phyloP scores from a whole-genome alignment of 2,329 filamentous ascomycete species.

The Stagonosporopsis chrysanthemi region DNA sequence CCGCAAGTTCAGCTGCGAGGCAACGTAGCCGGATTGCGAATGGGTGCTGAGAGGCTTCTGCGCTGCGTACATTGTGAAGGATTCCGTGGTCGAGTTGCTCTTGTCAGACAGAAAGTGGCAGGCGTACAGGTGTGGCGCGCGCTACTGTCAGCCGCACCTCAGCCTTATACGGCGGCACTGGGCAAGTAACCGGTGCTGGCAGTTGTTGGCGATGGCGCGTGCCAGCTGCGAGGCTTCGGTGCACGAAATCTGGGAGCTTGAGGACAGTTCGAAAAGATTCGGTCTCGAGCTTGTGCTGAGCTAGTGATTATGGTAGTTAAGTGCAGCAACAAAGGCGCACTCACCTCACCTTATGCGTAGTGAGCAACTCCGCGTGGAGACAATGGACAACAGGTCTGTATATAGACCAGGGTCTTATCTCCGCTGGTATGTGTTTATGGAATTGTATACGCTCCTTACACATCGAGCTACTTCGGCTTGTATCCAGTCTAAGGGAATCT shows the following conservation, averaged over 20 bases:
- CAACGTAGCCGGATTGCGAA: not conserved
- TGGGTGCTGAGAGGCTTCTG: not conserved
- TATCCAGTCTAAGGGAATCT: constrained; percentile 10
- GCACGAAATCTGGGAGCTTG: not conserved
- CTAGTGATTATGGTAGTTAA: too few species aligned
- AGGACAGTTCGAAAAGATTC: not conserved
- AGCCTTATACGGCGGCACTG: constrained; percentile 3
- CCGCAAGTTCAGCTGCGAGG: constrained; percentile 14
- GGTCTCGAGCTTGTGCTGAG: too few species aligned
- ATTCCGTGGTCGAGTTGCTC: constrained; percentile 1
- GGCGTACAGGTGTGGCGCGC: constrained; percentile 16
- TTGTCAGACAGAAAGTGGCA: constrained; percentile 3
- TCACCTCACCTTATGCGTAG: too few species aligned
- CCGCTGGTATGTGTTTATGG: not conserved
- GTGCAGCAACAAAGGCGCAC: too few species aligned
- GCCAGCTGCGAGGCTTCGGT: not conserved
- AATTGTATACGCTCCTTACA: not conserved
- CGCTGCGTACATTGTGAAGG: not conserved
- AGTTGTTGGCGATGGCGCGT: not conserved
- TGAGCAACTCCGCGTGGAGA: too few species aligned
- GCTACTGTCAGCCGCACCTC: constrained; percentile 18
- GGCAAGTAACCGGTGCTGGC: not conserved
- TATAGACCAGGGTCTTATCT: too few species aligned
- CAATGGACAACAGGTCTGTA: too few species aligned
- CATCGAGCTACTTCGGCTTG: not conserved